phyloP scores from a whole-genome alignment of 148 eudicot species.

The Agrostemma githago region DNA sequence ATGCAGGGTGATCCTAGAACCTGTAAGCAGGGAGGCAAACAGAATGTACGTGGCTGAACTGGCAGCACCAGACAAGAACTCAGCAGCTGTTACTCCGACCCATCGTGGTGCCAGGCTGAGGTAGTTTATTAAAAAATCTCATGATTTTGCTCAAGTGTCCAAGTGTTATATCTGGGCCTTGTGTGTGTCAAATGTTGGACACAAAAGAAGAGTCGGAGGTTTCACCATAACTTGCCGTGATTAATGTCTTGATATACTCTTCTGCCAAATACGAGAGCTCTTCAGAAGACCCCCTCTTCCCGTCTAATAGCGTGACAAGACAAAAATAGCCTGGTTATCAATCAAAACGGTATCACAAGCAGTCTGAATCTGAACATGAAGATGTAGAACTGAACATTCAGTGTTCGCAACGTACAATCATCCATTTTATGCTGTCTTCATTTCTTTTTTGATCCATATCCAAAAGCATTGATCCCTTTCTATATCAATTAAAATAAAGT shows the following conservation, averaged over 20 bases:
- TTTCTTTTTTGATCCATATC: background rate
- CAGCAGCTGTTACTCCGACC: background rate
- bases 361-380: background rate
- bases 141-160: background rate
- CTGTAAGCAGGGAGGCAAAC: background rate
- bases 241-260: background rate
- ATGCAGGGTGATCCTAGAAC: slow-evolving; percentile 1
- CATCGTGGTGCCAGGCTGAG: background rate
- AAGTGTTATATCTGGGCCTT: background rate
- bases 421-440: background rate
- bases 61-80: background rate
- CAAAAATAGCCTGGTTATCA: background rate
- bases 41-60: background rate
- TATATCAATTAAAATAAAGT: background rate
- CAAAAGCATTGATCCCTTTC: background rate
- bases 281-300: background rate
- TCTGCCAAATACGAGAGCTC: background rate
- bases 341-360: no score
- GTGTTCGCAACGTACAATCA: background rate
- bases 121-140: background rate
- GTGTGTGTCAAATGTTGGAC: background rate
- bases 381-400: background rate
- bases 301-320: background rate
- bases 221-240: background rate
- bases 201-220: background rate